phyloP scores from a whole-genome alignment of 73 alveolate genomes.

The Stentor roeselii region DNA sequence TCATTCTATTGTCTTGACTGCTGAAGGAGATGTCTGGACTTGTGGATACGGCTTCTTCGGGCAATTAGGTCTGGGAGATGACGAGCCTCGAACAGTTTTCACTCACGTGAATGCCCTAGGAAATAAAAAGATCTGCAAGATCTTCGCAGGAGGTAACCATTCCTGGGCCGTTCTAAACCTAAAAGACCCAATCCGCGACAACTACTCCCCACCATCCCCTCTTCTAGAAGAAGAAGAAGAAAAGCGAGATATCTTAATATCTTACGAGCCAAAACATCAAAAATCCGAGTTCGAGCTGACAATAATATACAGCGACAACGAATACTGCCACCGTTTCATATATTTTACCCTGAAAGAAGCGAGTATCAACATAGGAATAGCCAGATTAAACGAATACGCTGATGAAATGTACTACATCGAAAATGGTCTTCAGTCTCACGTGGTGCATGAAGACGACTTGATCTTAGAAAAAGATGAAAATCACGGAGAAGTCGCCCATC shows the following conservation, averaged over 20 bases:
- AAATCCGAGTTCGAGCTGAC: background rate
- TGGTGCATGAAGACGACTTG: background rate
- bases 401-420: background rate
- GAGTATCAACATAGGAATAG: background rate
- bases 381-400: background rate
- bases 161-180: conserved; percentile 93
- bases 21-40: conserved; percentile 79
- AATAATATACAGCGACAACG: background rate
- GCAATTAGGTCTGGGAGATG: conserved; percentile 80
- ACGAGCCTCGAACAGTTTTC: conserved; percentile 71
- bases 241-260: background rate
- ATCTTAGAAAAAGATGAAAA: background rate
- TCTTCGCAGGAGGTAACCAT: conserved; percentile 96
- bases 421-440: background rate
- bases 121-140: conserved; percentile 63
- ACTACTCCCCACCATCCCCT: conserved; percentile 57
- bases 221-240: conserved; percentile 25
- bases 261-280: background rate
- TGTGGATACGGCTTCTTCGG: conserved; percentile 93
- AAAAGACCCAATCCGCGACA: conserved; percentile 75
- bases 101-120: conserved; percentile 70
- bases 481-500: background rate
- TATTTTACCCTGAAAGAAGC: background rate
- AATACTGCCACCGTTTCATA: background rate
- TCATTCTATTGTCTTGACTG: conserved; percentile 85